Evolutionary conservation across 176 grass and related monocot genomes (phyloP), one percentile per base, ranked within the genome.

Genomic region (Aegilops tauschii): DNA sequence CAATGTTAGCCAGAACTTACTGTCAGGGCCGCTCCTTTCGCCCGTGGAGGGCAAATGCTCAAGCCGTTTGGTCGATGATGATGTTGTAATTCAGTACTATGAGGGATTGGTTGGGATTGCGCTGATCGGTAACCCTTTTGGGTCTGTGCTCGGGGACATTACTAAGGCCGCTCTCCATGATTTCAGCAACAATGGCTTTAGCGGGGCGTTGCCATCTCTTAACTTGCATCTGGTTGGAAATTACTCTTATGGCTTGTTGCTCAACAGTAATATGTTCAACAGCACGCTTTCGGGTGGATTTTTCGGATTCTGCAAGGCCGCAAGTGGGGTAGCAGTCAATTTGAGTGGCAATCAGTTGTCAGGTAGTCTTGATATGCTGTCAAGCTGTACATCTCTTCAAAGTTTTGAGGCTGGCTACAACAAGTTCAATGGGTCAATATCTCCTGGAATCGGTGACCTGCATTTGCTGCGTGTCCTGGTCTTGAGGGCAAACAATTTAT

Each of bases 101-200:
- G 30, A 23, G 36, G 34, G 78, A 69, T 78, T 93, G 25, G 63
- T 93, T 44, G 66, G 21, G 31, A 76, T 29, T 76, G 29, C 74
- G 16, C 32, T 67, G 56, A 83, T 45, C 18, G 35, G 45, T 32
- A 88, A 86, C 61, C 73, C 79, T 49, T 86, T 86, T 71, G 37
- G 34, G 35, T 80, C 79, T 5, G 31, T 90, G 70, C 65, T 86
- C 5, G 59, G 64, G 64, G 59, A 37, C 21, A 27, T 20, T 76
- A 47, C 36, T 1, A 73, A 36, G 65, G 65, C 84, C 5, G 45
- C 75, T 87, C 81, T 92, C 12, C 90, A 92, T 63, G 90, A 94
- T 81, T 89, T 92, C 71, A 94, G 89, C 65, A 87, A 76, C 81
- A 94, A 94, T 69, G 36, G 63, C 56, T 92, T 94, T 47, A 35